Percentiles rank a stretch among this genome's conserved stretches.
Conservation (phyloP, 1,284 basidiomycete genomes). For the Coniferiporia weirii region DNA sequence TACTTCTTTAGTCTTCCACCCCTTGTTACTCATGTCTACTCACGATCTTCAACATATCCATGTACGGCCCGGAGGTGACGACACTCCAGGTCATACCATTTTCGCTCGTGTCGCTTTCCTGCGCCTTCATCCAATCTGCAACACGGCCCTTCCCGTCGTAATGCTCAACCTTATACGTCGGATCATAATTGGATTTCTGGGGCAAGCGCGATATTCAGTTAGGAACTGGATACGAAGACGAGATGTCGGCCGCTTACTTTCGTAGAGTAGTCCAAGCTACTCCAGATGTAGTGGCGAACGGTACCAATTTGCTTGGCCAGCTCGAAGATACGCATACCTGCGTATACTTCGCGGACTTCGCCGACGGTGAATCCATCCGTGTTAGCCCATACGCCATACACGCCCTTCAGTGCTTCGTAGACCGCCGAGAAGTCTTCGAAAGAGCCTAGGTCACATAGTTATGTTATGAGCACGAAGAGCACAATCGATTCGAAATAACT, state of each 20-base stretch:
- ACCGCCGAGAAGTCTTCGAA: slow-evolving; percentile 33
- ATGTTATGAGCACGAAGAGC: slow-evolving; percentile 2
- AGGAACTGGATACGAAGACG: background rate
- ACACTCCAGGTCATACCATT: slow-evolving; percentile 36
- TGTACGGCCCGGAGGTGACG: slow-evolving; percentile 39
- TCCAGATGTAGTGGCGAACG: slow-evolving; percentile 43
- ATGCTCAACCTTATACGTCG: slow-evolving; percentile 32
- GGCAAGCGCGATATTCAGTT: background rate
- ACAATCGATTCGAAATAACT: background rate
- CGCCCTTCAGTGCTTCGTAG: slow-evolving; percentile 33
- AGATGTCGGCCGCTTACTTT: slow-evolving; percentile 29
- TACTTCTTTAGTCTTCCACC: background rate
- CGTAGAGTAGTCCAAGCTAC: slow-evolving; percentile 38
- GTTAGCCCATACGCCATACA: slow-evolving; percentile 42
- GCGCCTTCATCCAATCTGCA: slow-evolving; percentile 37
- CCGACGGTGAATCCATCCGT: slow-evolving; percentile 43
- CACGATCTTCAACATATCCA: slow-evolving; percentile 38
- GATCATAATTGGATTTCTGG: slow-evolving; percentile 23
- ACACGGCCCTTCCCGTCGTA: slow-evolving; percentile 41
- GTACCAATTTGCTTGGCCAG: slow-evolving; percentile 35
- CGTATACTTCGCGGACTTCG: slow-evolving; percentile 37
- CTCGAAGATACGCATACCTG: slow-evolving; percentile 43
- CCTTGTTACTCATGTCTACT: slow-evolving; percentile 17
- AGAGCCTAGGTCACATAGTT: slow-evolving; percentile 24
- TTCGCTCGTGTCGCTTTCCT: slow-evolving; percentile 34